A percentile compares a stretch with the other conserved stretches of the same genome.
These are phyloP conservation scores for Takakia lepidozioides DNA, from an alignment of 225 moss, liverwort and hornwort species.

Conservation along the genomic window DNA sequence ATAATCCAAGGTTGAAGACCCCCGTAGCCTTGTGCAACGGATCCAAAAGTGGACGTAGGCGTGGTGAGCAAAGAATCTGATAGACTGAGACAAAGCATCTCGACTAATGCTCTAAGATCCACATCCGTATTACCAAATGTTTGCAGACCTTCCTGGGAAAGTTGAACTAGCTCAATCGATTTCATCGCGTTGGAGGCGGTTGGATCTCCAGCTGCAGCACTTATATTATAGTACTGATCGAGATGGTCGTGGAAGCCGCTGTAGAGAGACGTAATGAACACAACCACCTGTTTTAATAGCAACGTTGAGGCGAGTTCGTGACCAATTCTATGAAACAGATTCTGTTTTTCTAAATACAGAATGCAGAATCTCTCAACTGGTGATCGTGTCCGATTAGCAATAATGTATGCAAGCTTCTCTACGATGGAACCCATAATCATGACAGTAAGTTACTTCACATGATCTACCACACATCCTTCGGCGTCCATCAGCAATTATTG, in stretches of 20 bases:
- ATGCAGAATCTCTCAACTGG: too few species aligned
- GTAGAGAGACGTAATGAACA: slow-evolving; percentile 32
- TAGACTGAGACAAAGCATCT: slow-evolving; percentile 25
- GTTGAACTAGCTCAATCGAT: slow-evolving; percentile 20
- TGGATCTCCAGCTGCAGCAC: background rate
- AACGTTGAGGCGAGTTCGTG: too few species aligned
- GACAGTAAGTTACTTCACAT: background rate
- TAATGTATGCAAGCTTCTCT: too few species aligned
- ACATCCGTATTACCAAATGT: slow-evolving; percentile 9
- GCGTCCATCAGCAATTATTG: background rate
- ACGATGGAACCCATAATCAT: too few species aligned
- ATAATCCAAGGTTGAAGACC: slow-evolving; percentile 26
- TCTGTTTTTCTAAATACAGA: too few species aligned
- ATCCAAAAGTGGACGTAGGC: slow-evolving; percentile 33
- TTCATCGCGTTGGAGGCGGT: background rate
- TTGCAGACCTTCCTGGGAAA: slow-evolving; percentile 15
- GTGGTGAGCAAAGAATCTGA: slow-evolving; percentile 22
- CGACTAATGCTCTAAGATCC: slow-evolving; percentile 25
- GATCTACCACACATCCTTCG: background rate
- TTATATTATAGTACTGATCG: slow-evolving; percentile 9
- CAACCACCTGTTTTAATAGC: slow-evolving; percentile 9
- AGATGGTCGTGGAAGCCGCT: slow-evolving; percentile 14
- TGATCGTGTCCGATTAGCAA: too few species aligned
- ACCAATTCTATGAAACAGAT: too few species aligned
- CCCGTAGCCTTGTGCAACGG: slow-evolving; percentile 28